phyloP scores from a whole-genome alignment of 1,139 yeast genomes.

The Magnusiomyces tetraspermus region DNA sequence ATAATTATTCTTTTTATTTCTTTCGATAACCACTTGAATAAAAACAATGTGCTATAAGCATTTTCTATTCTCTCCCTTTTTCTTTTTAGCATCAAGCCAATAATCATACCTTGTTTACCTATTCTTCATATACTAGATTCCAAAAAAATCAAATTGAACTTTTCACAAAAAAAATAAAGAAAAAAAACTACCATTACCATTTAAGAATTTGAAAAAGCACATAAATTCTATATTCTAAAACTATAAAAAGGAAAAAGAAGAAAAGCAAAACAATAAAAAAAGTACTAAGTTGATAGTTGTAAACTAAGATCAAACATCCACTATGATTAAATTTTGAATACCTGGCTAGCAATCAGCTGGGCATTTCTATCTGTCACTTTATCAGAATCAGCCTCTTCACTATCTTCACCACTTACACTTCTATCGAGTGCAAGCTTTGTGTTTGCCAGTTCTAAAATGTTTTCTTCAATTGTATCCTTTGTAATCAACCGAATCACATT shows the following conservation, averaged over 20 bases:
- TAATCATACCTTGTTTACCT: background rate
- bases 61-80: background rate
- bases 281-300: background rate
- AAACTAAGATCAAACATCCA: background rate
- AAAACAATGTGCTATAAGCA: background rate
- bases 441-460: conserved; percentile 74
- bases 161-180: too few relatives aligned
- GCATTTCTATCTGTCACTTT: conserved; percentile 38
- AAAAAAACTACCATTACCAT: too few relatives aligned
- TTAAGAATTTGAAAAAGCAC: background rate
- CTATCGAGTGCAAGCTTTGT: conserved; percentile 83
- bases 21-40: background rate
- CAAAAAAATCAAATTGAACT: too few relatives aligned
- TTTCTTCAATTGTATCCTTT: conserved; percentile 75
- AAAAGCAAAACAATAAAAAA: background rate
- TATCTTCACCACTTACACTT: conserved; percentile 44
- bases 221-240: background rate
- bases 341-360: conserved; percentile 41
- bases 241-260: background rate
- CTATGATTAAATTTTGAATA: conserved; percentile 30
- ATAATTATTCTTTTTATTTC: background rate
- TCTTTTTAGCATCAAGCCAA: background rate
- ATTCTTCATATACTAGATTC: background rate
- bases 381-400: conserved; percentile 42
- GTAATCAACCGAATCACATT: conserved; percentile 69